Evolutionary conservation across 306 rosid species (phyloP), one percentile per base, ranked within the genome.

Genomic region (Cucurbita pepo): DNA sequence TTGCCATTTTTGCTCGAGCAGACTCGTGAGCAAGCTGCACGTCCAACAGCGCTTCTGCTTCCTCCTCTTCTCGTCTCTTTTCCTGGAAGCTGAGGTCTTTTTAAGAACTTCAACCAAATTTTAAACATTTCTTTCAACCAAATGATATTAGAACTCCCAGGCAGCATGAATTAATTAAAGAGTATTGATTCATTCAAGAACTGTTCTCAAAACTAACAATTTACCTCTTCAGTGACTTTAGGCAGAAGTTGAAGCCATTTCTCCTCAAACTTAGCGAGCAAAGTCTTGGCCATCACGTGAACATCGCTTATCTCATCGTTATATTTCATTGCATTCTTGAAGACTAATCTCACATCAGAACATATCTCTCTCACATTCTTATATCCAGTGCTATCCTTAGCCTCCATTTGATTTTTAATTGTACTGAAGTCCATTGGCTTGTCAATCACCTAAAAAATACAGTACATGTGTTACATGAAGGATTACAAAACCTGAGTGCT

Each of bases 401-500:
- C 87, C 63, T 90, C 97, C 93, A 90, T 90, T 81, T 90, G 98
- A 79, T 93, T 93, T 81, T 87, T 90, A 52, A 90, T 86, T 6
- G 98, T 90, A 71, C 88, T 80, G 75, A 93, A 90, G 83, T 93
- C 98, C 98, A 93, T 93, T 72, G 98, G 97, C 83, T 90, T 93
- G 85, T 93, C 94, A 81, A 93, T 93, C 64, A 90, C 89, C 98
- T 92, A 83, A 48, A 53, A 82, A 47, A 63, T 50, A 78, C 56
- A 71, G 45, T 30, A 58, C 45, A 73, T 8, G 55, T 72, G 52
- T 38, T n/a, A 53, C n/a, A 30, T 9, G 18, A 52, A 71, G 10
- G 60, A 36, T 55, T 37, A 15, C 21, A 7, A 19, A 53, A 38
- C n/a, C 36, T 10, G n/a, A 56, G 36, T 22, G 14, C 40, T 44